Evolutionary conservation across 164 flowering plant genomes (phyloP), one percentile per base, ranked within the genome.

Genomic region (Saururus chinensis): DNA sequence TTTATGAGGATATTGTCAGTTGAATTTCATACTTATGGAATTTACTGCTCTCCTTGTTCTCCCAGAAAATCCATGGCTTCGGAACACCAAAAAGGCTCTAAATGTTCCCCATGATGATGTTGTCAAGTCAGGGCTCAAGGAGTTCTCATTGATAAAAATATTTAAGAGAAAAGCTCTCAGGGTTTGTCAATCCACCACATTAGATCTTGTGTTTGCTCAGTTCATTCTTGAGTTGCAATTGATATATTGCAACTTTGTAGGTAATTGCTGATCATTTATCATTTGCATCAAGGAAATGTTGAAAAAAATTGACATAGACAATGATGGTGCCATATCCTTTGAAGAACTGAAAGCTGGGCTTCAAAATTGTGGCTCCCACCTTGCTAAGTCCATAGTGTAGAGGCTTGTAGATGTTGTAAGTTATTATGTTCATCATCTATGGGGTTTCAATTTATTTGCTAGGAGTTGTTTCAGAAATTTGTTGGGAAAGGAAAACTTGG

Each of bases 81-180:
- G 75, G 76, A 89, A 89, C 79, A 89, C 92, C 57, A 89, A 84
- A 69, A 89, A 87, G 66, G 95, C 95, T 71, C 84, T 95, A 64
- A 85, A 89, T 79, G 88, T 89, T 67, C 83, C 88, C 59, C 95
- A 87, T 70, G 97, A 95, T 41, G 97, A 89, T 79, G 87, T 79
- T 73, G 97, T 89, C 51, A 85, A 82, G 71, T 79, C 97, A 57
- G 81, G 97, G 76, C 85, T 89, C 21, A 87, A 87, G 80, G 95
- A 89, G 76, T 89, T 89, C 73, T 87, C 97, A 20, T 71, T 89
- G 89, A 84, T 89, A 90, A 89, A 89, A 73, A 82, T 92, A 70
- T 89, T 89, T 74, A 89, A 89, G 76, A 87, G 88, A 71, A 87
- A 80, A 67, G 97, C 97, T 48, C 69, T 89, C 55, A 77, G 88